Base-by-base conservation (phyloP, 768 basidiomycete genomes). In the Lenzites betulinus region DNA sequence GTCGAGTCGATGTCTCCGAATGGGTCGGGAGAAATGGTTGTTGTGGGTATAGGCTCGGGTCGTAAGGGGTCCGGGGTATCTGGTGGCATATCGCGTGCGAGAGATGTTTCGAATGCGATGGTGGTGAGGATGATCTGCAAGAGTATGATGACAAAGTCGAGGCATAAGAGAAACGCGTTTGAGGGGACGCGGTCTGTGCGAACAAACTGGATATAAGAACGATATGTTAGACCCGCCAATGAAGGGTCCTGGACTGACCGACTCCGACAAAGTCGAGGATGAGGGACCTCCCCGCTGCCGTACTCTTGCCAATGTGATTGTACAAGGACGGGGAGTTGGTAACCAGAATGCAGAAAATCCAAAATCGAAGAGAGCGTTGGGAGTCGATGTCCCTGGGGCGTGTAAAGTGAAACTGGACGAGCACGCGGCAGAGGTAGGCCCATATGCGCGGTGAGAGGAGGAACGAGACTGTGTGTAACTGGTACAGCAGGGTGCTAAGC, bases 211-310 rank as follows among this genome's bases (percentile, higher is more conserved):
- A 51, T 25, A 43, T 26, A 15, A 18, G 16, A 26, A 41, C 57
- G 20, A 51, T 8, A 3, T 39, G n/a, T 9, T 35, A 46, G 0
- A 61, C 6, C 51, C 42, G 33, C 13, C 35, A 52, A 28, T 47
- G n/a, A n/a, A 38, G 25, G 3, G 23, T 23, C 20, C 23, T 42
- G 28, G 26, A 79, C 86, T 51, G 66, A 92, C 91, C 83, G 78
- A 85, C 79, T 55, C 91, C 90, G 59, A 92, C 81, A 68, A 92
- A 92, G 70, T 92, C 90, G 60, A 93, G 83, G 35, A 93, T 72
- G 67, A 91, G 73, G 11, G 82, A 76, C 65, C 86, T 79, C n/a
- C 85, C 84, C 57, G 86, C 81, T 28, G 78, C 71, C 53, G 82
- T 74, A 5, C 82, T 81, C 39, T 78, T 71, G 30, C 76, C 77